Conservation (phyloP, 2,329 filamentous ascomycete species). For the Aspergillus quadrilineatus region DNA sequence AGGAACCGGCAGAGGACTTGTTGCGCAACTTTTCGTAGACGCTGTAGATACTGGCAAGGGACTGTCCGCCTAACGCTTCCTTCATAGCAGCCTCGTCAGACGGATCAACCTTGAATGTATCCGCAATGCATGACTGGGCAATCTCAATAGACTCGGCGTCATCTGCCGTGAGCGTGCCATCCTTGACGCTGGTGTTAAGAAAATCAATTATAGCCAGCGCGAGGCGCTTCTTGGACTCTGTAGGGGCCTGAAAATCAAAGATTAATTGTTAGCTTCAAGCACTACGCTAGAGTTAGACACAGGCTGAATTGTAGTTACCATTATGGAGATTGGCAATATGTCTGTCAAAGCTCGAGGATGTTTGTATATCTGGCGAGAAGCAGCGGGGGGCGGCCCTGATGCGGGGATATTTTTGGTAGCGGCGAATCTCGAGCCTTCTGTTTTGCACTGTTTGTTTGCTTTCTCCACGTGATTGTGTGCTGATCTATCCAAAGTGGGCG, state of each 20-base stretch:
- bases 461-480: conserved; percentile 19
- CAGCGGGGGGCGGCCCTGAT: conserved; percentile 21
- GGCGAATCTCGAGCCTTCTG: conserved; percentile 7
- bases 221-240: conserved; percentile 74
- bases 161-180: conserved; percentile 83
- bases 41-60: conserved; percentile 84
- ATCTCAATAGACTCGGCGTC: conserved; percentile 94
- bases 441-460: conserved; percentile 18
- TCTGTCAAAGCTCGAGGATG: background rate
- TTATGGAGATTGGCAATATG: background rate
- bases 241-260: conserved; percentile 34
- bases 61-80: conserved; percentile 80
- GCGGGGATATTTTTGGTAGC: conserved; percentile 17
- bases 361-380: conserved; percentile 11
- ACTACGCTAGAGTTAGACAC: background rate
- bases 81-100: conserved; percentile 68
- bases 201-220: conserved; percentile 98
- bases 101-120: conserved; percentile 94
- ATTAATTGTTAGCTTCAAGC: background rate
- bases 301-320: conserved; percentile 3
- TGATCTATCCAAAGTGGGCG: conserved; percentile 7
- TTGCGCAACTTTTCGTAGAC: conserved; percentile 94
- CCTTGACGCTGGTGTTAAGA: conserved; percentile 76
- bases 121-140: conserved; percentile 88
- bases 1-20: conserved; percentile 49